Evolutionary conservation across 2,329 filamentous ascomycete species (phyloP), one percentile per base, ranked within the genome.

Genomic region (Apiospora aurea): DNA sequence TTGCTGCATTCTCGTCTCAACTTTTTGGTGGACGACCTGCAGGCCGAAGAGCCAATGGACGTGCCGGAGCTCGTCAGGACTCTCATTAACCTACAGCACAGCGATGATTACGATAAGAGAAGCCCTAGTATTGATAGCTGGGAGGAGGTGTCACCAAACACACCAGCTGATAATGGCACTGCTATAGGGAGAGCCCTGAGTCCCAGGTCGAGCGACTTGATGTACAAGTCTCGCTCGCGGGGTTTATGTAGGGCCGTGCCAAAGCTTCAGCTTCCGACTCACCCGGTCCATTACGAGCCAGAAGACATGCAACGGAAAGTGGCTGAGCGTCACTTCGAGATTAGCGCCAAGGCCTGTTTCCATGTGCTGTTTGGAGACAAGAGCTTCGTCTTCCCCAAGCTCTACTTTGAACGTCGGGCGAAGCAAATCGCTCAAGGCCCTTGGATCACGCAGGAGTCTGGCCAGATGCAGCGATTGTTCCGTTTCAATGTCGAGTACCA

Each of bases 311-410:
- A 92, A 70, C 87, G 89, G 75, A 88, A 92, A 75, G 92, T 92
- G 10, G 90, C 93, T 0, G 94, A 97, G 80, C 90, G 93, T 73
- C 89, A 94, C 75, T 97, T 97, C 80, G 93, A 97, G 75, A 92
- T 98, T 73, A 97, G 94, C 74, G 93, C 96, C 67, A 98, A 99
- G 81, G 94, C 94, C 0, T 91, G 97, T 72, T 99, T 98, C 81
- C 96, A 98, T 79, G 94, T 98, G 21, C 88, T 99, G 69, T 99
- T 98, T 81, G 96, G 96, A 49, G 96, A 99, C 82, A 97, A 96
- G 83, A 97, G 94, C 80, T 94, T 95, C 46, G 92, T 98, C 51
- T 99, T 98, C 83, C 94, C 96, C 77, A 91, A 96, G 78, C 86
- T 98, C 43, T 96, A 98, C 80, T 92, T 94, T 79, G 94, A 97